phyloP scores from a whole-genome alignment of 2,329 filamentous ascomycete genomes.

The Neonectria magnoliae region DNA sequence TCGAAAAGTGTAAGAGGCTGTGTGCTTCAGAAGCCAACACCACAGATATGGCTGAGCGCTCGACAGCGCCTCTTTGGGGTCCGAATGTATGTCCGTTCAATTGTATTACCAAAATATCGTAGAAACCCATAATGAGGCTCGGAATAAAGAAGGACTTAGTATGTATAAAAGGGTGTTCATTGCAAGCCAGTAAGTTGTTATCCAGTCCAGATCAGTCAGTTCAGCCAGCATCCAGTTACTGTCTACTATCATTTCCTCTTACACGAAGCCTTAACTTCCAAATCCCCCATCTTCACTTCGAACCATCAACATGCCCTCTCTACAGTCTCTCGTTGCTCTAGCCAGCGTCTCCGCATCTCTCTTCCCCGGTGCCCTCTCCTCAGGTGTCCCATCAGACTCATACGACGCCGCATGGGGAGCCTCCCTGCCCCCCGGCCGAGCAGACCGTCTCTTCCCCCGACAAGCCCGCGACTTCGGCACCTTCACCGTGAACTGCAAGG shows the following conservation, averaged over 20 bases:
- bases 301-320: not conserved
- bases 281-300: not conserved
- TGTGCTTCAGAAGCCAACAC: not conserved
- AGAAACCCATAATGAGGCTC: not conserved
- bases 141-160: not conserved
- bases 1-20: not conserved
- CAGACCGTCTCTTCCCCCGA: not conserved
- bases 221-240: not conserved
- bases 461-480: not conserved
- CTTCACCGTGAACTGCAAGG: not conserved
- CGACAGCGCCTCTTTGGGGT: not conserved
- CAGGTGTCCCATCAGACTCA: not conserved
- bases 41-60: not conserved
- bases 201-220: not conserved
- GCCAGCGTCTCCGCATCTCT: not conserved
- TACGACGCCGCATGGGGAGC: not conserved
- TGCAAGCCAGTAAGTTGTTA: not conserved
- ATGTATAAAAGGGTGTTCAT: not conserved
- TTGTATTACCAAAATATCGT: not conserved
- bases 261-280: not conserved
- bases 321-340: not conserved
- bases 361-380: not conserved
- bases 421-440: not conserved
- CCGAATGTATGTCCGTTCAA: not conserved
- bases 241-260: not conserved